Evolutionary conservation across 768 basidiomycete genomes (phyloP), one percentile per base, ranked within the genome.

Genomic region (Piloderma croceum): DNA sequence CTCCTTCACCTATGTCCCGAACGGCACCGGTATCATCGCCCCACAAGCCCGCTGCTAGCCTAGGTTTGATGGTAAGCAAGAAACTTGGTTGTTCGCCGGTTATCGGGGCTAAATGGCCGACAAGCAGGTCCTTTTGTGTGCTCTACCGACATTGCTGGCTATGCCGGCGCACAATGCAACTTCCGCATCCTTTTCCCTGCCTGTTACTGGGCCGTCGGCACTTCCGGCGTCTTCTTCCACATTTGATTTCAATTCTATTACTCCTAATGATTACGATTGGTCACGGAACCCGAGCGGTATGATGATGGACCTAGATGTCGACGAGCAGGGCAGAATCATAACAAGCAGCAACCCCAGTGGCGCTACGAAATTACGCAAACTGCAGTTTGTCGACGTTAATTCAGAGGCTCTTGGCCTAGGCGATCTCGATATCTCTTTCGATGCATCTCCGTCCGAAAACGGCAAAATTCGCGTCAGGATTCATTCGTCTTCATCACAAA

Each of bases 381-480:
- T 77, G 24, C 79, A 79, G 52, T 79, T 83, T 48, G 62, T 70
- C n/a, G 71, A 72, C 38, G 60, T 71, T 18, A 76, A 79, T 42
- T 53, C 67, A 39, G 62, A 68, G 31, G 70, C 67, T 31, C 67
- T 69, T 29, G 70, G 65, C 31, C 68, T 83, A 31, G 73, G 71
- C 41, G 76, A 73, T 31, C 63, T 88, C 39, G 76, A 82, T 48
- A 79, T 89, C 56, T 82, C 82, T 31, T 84, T 89, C 50, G 85
- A 88, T 48, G 64, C 81, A 34, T 70, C 68, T 31, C 67, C 79
- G 23, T 68, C 71, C 36, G 73, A 81, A 47, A 75, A 82, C 53
- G 81, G 83, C 43, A 82, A 77, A 62, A 81, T 85, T 49, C 79
- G 79, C 38, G 82, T 86, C 31, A 73, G 79, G 48, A 83, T 86